phyloP scores from a whole-genome alignment of 208 protist genomes.

The Acanthamoeba castellanii region DNA sequence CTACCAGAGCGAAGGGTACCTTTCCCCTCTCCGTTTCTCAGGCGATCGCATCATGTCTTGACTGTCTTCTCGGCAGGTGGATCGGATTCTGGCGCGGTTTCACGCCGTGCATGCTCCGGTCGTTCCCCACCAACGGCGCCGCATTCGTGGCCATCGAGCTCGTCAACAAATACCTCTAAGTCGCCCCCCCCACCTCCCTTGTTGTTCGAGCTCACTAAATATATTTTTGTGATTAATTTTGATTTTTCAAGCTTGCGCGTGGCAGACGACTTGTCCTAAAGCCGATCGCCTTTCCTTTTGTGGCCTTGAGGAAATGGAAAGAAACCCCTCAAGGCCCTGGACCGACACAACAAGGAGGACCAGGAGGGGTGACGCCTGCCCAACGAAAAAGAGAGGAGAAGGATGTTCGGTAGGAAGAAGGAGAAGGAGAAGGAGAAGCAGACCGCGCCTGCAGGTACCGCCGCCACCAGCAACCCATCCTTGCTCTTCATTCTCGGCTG shows the following conservation, averaged over 20 bases:
- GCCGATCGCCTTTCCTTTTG: neutral
- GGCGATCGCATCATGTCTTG: no score
- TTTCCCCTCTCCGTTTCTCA: neutral
- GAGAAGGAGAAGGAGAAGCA: neutral
- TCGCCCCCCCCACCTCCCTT: neutral
- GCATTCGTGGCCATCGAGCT: slow-evolving; percentile 73
- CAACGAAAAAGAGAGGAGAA: neutral
- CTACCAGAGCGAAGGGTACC: slow-evolving; percentile 60
- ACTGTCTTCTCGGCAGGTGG: slow-evolving; percentile 6
- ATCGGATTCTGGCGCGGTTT: slow-evolving; percentile 72
- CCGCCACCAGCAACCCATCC: neutral
- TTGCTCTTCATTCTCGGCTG: neutral
- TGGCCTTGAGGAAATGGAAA: no score
- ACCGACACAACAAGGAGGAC: no score
- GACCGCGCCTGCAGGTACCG: no score
- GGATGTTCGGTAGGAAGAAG: neutral
- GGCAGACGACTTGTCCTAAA: neutral
- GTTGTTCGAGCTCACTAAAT: neutral
- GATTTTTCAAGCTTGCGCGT: neutral
- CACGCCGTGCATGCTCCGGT: slow-evolving; percentile 74
- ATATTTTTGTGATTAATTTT: neutral
- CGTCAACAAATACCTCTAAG: slow-evolving; percentile 73
- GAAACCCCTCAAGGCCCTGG: no score
- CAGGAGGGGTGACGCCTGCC: no score
- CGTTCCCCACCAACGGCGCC: slow-evolving; percentile 72